Conservation (phyloP, 768 basidiomycete genomes). For the Lentinula edodes region DNA sequence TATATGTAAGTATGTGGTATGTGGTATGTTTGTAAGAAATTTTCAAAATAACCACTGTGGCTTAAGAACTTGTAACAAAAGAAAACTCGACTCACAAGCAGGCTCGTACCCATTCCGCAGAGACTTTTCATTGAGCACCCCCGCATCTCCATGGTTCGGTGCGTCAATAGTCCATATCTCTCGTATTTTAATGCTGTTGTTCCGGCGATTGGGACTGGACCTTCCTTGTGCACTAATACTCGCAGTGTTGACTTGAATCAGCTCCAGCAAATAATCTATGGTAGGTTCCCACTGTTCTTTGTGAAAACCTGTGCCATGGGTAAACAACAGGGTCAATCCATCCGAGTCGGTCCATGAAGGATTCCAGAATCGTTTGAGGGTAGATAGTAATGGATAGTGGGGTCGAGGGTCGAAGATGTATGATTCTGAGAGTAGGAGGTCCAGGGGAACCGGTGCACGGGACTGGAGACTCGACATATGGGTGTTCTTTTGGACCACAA, state of each 20-base stretch:
- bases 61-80: neutral
- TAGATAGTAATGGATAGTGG: slow-evolving; percentile 39
- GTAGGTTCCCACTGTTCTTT: slow-evolving; percentile 60
- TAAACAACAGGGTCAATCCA: slow-evolving; percentile 42
- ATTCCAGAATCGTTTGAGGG: slow-evolving; percentile 45
- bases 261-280: slow-evolving; percentile 36
- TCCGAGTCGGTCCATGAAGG: slow-evolving; percentile 14
- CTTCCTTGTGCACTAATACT: too few relatives aligned
- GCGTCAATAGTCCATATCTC: slow-evolving; percentile 39
- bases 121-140: slow-evolving; percentile 37
- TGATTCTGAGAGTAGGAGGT: slow-evolving; percentile 11
- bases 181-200: slow-evolving; percentile 26
- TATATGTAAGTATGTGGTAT: neutral
- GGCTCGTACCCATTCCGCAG: slow-evolving; percentile 33
- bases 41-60: neutral
- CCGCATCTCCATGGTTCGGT: slow-evolving; percentile 52
- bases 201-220: too few relatives aligned
- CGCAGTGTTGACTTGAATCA: slow-evolving; percentile 12
- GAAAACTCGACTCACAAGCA: slow-evolving; percentile 32
- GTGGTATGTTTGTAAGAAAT: too few relatives aligned
- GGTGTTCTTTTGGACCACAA: too few relatives aligned
- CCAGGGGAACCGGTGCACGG: too few relatives aligned
- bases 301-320: slow-evolving; percentile 51
- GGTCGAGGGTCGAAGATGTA: slow-evolving; percentile 52
- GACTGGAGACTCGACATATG: too few relatives aligned